phyloP scores from a whole-genome alignment of 2,329 filamentous ascomycete species.

The Stemphylium vesicarium region DNA sequence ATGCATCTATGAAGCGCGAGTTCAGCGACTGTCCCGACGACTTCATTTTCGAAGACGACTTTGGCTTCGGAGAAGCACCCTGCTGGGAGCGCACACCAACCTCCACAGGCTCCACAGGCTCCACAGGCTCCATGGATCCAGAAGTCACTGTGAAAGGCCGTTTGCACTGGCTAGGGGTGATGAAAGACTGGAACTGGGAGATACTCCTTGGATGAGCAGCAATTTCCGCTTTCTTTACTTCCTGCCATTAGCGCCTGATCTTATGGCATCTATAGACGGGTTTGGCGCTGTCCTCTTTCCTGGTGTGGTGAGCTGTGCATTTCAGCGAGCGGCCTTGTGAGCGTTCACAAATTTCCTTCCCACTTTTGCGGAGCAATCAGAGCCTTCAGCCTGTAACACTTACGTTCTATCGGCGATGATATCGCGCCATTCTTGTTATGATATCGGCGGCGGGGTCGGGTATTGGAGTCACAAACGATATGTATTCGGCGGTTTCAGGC shows the following conservation, averaged over 20 bases:
- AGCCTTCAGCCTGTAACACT: neutral
- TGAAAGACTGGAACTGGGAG: slow-evolving; percentile 76
- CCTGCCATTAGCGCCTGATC: neutral
- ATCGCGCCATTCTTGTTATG: too few relatives aligned
- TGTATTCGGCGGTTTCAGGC: too few relatives aligned
- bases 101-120: slow-evolving; percentile 42
- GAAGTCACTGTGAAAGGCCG: slow-evolving; percentile 70
- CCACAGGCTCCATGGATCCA: slow-evolving; percentile 56
- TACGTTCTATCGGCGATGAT: too few relatives aligned
- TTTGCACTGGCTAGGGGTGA: slow-evolving; percentile 73
- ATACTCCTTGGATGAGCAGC: slow-evolving; percentile 31
- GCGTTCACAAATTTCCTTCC: neutral
- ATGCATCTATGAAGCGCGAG: slow-evolving; percentile 29
- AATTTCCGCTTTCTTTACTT: neutral
- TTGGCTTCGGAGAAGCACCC: slow-evolving; percentile 23
- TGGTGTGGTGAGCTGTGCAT: neutral
- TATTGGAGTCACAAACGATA: too few relatives aligned
- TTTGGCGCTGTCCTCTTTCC: too few relatives aligned
- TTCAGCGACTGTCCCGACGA: slow-evolving; percentile 30
- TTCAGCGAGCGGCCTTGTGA: neutral
- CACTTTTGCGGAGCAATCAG: neutral
- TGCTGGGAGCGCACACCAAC: neutral
- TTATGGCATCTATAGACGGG: too few relatives aligned
- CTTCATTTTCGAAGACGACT: slow-evolving; percentile 21
- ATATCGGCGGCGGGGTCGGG: too few relatives aligned